Base-by-base conservation (phyloP, 2,329 filamentous ascomycete species). In the Aspergillus pseudoglaucus region DNA sequence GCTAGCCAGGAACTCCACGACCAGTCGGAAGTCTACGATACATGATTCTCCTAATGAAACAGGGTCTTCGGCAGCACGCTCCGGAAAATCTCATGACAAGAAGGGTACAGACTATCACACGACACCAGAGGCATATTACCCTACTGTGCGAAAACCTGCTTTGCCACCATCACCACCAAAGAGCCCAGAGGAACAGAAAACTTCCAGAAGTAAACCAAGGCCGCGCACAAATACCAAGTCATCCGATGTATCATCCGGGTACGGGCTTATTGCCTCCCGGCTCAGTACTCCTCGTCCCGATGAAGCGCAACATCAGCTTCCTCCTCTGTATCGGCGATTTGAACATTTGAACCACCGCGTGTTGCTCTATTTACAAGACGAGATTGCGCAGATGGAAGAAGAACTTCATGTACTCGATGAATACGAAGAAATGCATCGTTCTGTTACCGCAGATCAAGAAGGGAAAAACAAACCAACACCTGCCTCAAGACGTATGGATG, bases 351-450 rank as follows among this genome's bases (percentile, higher is more conserved):
- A 93, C 58, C 89, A 95, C 63, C 83, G 90, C 2, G 71, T 95
- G 2, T 72, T 96, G 2, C 74, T 95, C 0, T 84, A 93, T 53
- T 75, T 95, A 14, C 90, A 95, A 66, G 89, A 95, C 61, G 88
- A 95, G 64, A 80, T 95, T 15, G 76, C 77, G 25, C 85, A 91
- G 58, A 74, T 95, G 33, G 90, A 95, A 66, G 84, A 89, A 59
- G 82, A 90, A 48, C 76, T 96, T 1, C 79, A 81, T 15, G 73
- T 75, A 0, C 68, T 93, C 1, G 90, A 95, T 47, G 76, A 80
- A 52, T 72, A 74, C 38, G 75, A 80, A 44, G 64, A 65, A 49
- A 66, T 66, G 52, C 64, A 68, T 45, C 62, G 62, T 37, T 51
- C 59, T 42, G 55, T 56, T 30, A 60, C 60, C 45, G 65, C 58